Conservation (phyloP, 208 protist species). For the Lotmaria passim region DNA sequence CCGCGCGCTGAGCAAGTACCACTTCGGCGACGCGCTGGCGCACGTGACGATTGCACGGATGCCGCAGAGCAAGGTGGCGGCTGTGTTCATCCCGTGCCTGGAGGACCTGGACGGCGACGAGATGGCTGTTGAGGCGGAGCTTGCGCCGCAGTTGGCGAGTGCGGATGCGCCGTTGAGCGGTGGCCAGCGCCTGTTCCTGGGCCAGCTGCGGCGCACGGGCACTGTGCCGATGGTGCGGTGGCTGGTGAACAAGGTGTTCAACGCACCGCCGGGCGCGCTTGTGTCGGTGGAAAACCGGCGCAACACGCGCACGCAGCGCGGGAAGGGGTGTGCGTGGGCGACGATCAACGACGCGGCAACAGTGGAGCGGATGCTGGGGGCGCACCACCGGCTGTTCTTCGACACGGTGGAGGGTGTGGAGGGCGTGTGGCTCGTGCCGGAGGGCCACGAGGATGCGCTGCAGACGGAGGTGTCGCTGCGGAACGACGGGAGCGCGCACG, state of each 20-base stretch:
- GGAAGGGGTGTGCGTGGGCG: constrained; percentile 83
- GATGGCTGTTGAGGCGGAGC: constrained; percentile 36
- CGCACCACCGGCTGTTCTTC: constrained; percentile 76
- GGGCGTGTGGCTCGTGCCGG: constrained; percentile 62
- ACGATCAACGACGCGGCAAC: constrained; percentile 45
- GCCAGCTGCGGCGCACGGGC: constrained; percentile 75
- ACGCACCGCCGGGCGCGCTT: constrained; percentile 42
- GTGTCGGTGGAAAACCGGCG: constrained; percentile 75
- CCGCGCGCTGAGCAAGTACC: constrained; percentile 54
- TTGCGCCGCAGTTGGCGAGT: constrained; percentile 23
- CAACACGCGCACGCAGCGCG: constrained; percentile 52
- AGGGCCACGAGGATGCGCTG: constrained; percentile 32
- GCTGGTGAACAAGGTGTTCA: constrained; percentile 63
- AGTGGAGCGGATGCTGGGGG: constrained; percentile 41
- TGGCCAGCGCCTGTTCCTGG: constrained; percentile 64
- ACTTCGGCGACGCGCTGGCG: constrained; percentile 48
- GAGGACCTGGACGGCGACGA: constrained; percentile 69
- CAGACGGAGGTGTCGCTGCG: constrained; percentile 37
- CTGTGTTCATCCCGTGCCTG: constrained; percentile 72
- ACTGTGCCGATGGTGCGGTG: constrained; percentile 80
- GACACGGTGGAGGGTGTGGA: constrained; percentile 61
- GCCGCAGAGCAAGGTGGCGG: constrained; percentile 42
- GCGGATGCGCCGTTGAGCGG: not conserved
- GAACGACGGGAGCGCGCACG: constrained; percentile 27
- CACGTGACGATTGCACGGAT: constrained; percentile 55